These are phyloP conservation scores for Russula ochroleuca DNA, from an alignment of 768 basidiomycete genomes.

Conservation along the genomic window DNA sequence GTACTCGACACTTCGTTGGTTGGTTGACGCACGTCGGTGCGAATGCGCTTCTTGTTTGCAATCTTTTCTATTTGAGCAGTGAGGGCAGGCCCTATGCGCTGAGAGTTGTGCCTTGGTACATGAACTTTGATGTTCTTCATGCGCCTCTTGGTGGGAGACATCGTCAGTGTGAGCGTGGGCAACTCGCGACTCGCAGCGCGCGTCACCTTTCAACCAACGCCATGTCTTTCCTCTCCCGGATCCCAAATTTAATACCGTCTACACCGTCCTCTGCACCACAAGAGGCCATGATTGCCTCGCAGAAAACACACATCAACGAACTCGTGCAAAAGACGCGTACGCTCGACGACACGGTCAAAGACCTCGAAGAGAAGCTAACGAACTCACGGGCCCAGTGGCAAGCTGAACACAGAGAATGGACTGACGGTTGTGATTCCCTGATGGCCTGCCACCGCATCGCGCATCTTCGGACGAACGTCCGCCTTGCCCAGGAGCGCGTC, in stretches of 20 bases:
- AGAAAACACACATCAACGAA: constrained; percentile 67
- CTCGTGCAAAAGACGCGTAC: constrained; percentile 65
- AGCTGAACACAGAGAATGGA: constrained; percentile 55
- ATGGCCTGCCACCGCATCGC: constrained; percentile 60
- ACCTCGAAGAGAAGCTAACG: constrained; percentile 43
- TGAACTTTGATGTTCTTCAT: constrained; percentile 54
- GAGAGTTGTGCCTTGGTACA: constrained; percentile 73
- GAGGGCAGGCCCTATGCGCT: constrained; percentile 62
- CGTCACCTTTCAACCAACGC: background rate
- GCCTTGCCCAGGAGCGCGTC: constrained; percentile 51
- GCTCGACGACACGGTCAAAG: constrained; percentile 57
- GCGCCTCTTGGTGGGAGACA: constrained; percentile 56
- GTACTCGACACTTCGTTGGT: constrained; percentile 47
- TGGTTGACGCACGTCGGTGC: constrained; percentile 60
- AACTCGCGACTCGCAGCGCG: background rate
- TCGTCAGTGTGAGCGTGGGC: constrained; percentile 30
- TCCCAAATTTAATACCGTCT: constrained; percentile 27
- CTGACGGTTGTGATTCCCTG: constrained; percentile 56
- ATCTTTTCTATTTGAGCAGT: constrained; percentile 53
- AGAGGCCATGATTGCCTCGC: constrained; percentile 53
- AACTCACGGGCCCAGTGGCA: constrained; percentile 49
- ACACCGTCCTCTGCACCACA: constrained; percentile 34
- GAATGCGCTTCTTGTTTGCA: constrained; percentile 46
- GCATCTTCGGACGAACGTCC: constrained; percentile 52
- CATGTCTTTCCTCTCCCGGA: constrained; percentile 18